Evolutionary conservation across 164 flowering plant genomes (phyloP).

Genomic region (Euptelea pleiosperma): DNA sequence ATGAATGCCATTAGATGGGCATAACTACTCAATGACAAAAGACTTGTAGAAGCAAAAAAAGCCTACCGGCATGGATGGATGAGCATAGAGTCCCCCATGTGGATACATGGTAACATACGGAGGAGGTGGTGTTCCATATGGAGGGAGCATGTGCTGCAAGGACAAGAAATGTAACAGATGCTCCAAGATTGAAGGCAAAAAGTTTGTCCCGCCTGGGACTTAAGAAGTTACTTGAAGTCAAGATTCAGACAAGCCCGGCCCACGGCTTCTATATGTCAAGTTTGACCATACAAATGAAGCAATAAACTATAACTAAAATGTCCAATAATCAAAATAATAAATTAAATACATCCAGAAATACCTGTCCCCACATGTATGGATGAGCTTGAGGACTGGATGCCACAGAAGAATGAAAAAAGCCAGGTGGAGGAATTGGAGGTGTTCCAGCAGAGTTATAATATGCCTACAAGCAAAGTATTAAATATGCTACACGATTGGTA

Average conservation of each 20-base stretch:
- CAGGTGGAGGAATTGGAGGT: conserved; percentile 33
- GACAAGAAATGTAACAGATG: conserved; percentile 12
- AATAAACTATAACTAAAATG: neutral
- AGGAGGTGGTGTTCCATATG: conserved; percentile 32
- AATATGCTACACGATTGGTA: conserved; percentile 5
- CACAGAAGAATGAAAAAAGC: conserved; percentile 24
- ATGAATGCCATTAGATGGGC: neutral
- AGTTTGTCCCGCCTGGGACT: neutral
- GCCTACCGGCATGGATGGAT: conserved; percentile 31
- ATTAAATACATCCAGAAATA: neutral
- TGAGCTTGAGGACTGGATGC: conserved; percentile 33
- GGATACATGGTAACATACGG: conserved; percentile 37
- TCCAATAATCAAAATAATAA: neutral
- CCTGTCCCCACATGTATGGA: conserved; percentile 40
- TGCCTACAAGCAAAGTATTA: conserved; percentile 17
- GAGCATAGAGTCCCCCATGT: conserved; percentile 32
- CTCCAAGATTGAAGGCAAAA: neutral
- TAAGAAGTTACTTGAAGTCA: neutral
- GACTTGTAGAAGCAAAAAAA: neutral
- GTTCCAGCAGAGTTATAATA: conserved; percentile 36
- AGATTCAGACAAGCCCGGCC: conserved; percentile 7
- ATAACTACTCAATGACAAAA: neutral
- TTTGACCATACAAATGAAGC: neutral
- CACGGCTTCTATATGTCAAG: conserved; percentile 5
- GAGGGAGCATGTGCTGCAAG: conserved; percentile 35